phyloP scores from a whole-genome alignment of 2,329 filamentous ascomycete genomes.

The Lanzia echinophila region DNA sequence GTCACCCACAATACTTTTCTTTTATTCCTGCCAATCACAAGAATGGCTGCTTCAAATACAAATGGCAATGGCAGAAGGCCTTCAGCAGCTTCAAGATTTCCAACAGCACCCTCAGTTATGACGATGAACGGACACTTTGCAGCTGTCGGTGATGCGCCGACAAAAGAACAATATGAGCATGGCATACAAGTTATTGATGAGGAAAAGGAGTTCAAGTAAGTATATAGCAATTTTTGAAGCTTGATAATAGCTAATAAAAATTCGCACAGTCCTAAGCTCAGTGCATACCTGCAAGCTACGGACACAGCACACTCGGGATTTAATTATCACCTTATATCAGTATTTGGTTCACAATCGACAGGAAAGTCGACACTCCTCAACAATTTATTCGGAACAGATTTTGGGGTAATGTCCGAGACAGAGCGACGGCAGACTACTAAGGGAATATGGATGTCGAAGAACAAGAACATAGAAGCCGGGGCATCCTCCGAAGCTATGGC shows the following conservation, averaged over 20 bases:
- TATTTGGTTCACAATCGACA: conserved; percentile 97
- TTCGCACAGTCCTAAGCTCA: conserved; percentile 59
- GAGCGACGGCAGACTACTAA: conserved; percentile 96
- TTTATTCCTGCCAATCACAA: conserved; percentile 8
- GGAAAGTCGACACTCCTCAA: conserved; percentile 97
- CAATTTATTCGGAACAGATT: conserved; percentile 88
- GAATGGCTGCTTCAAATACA: conserved; percentile 21
- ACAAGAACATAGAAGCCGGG: conserved; percentile 58
- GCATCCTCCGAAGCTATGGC: conserved; percentile 62
- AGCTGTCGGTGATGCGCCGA: conserved; percentile 59
- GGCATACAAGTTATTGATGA: conserved; percentile 96
- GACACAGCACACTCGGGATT: conserved; percentile 84
- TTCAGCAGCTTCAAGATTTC: conserved; percentile 24
- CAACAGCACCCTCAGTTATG: conserved; percentile 30
- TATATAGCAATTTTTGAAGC: neutral
- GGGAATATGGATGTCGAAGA: conserved; percentile 99
- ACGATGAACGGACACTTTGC: conserved; percentile 77
- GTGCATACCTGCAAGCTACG: conserved; percentile 73
- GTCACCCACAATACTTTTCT: neutral
- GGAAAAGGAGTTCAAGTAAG: conserved; percentile 94
- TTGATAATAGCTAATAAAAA: conserved; percentile 16
- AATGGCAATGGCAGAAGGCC: conserved; percentile 24
- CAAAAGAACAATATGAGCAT: conserved; percentile 70
- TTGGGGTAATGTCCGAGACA: conserved; percentile 95
- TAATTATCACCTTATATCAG: conserved; percentile 98